A percentile compares a stretch with the other conserved stretches of the same genome.
Conservation (phyloP, 2,329 filamentous ascomycete genomes). For the Atkinsonella texensis region DNA sequence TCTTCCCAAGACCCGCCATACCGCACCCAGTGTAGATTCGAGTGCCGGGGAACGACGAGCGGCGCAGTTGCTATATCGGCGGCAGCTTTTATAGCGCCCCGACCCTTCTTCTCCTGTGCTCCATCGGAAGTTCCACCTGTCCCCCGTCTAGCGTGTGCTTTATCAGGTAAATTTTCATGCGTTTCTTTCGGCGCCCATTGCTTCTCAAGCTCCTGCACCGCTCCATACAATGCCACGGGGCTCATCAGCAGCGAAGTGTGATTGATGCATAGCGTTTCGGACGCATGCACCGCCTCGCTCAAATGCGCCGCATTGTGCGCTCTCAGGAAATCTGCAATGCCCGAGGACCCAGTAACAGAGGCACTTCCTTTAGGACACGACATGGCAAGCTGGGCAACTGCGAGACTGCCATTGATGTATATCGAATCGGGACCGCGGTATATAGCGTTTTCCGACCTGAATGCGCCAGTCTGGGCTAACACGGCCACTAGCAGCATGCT, state of each 20-base stretch:
- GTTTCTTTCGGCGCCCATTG: neutral
- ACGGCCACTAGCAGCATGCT: slow-evolving; percentile 28
- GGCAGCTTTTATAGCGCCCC: too few relatives aligned
- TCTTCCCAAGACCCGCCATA: slow-evolving; percentile 30
- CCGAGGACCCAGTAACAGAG: neutral
- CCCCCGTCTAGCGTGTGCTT: neutral
- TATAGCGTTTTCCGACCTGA: slow-evolving; percentile 22
- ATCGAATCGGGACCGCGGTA: slow-evolving; percentile 25
- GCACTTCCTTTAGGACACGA: neutral
- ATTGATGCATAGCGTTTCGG: neutral
- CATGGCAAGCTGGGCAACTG: neutral
- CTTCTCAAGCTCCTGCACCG: neutral
- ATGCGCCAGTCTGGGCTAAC: slow-evolving; percentile 25
- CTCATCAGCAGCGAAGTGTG: neutral
- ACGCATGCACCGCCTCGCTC: neutral
- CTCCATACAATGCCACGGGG: neutral
- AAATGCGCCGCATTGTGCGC: neutral
- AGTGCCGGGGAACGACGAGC: neutral
- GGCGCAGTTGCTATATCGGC: slow-evolving; percentile 1
- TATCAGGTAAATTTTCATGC: neutral
- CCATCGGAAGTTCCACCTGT: neutral
- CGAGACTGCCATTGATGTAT: slow-evolving; percentile 21
- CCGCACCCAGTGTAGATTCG: slow-evolving; percentile 21
- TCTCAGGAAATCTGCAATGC: neutral
- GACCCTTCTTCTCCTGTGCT: neutral